Base-by-base conservation (phyloP, 768 basidiomycete genomes). In the Kwoniella europaea region DNA sequence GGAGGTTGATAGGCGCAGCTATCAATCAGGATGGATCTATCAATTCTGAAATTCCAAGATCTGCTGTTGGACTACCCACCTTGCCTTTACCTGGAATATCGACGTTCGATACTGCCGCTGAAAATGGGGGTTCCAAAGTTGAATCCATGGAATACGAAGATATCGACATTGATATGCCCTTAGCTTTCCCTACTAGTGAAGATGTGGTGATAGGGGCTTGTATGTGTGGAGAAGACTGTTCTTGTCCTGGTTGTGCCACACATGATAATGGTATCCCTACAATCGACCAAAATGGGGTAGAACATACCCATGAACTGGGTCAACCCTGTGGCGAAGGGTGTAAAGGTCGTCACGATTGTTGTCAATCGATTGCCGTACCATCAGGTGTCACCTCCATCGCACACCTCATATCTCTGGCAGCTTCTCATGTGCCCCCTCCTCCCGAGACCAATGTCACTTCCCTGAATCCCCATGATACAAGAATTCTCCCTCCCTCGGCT, bases 161-260 rank as follows among this genome's bases (percentile, higher is more conserved):
- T 27, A 74, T 75, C 46, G 75, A 74, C 27, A 60, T 71, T 44
- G 74, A 76, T 55, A 63, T 72, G 65, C 75, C 79, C 1, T 20
- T 77, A 3, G 53, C 76, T 9, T 80, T 82, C 68, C 76, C 79
- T 3, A 82, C 76, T 0, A n/a, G 53, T 10, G 78, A 80, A 46
- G 76, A 78, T 50, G 73, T 76, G 5, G 74, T 77, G 52, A 76
- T 83, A 54, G 78, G 75, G 10, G 80, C 78, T 0, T 84, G 84
- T 68, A 83, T 81, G 12, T 84, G 84, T 68, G 83, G 82, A 2
- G 77, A 80, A 20, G 78, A 77, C 12, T 84, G 84, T 56, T 74
- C 73, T 18, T 84, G 84, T 74, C 78, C 84, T 9, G 82, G 80
- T 4, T 84, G 84, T 59, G 71, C 74, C 4, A 78, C 77, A 15